Percentiles rank a stretch among this genome's conserved stretches.
phyloP scores from a whole-genome alignment of 805 yeast genomes.

The Nakazawaea siamensis region DNA sequence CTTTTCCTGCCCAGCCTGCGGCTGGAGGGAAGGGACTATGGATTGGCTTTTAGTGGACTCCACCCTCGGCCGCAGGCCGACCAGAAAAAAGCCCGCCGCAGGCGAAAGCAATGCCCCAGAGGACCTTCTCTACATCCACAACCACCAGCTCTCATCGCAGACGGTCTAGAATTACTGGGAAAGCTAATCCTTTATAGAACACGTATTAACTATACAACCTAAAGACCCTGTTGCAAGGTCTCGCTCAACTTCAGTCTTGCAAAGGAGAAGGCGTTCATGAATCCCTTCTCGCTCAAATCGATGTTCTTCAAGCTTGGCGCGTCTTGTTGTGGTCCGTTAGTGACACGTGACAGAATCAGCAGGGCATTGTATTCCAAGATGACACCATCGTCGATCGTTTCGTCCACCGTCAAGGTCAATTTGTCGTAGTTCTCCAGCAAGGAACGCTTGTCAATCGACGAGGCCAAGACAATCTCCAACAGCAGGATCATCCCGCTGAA shows the following conservation, averaged over 20 bases:
- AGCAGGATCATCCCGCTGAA: conserved; percentile 76
- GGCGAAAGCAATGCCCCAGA: too few species aligned
- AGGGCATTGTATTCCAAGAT: conserved; percentile 85
- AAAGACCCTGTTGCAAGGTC: conserved; percentile 31
- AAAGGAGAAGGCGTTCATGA: conserved; percentile 79
- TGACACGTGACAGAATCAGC: conserved; percentile 82
- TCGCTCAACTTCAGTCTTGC: conserved; percentile 62
- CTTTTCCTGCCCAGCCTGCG: too few species aligned
- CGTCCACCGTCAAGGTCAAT: conserved; percentile 82
- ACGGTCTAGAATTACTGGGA: too few species aligned
- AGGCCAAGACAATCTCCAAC: conserved; percentile 63
- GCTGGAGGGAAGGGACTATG: too few species aligned
- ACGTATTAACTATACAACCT: conserved; percentile 2
- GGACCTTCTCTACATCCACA: too few species aligned
- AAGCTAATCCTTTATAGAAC: too few species aligned
- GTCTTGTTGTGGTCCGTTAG: conserved; percentile 77
- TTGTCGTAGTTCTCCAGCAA: conserved; percentile 79
- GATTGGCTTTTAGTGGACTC: too few species aligned
- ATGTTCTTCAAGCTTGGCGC: conserved; percentile 45
- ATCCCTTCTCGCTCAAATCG: conserved; percentile 66
- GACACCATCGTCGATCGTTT: conserved; percentile 88
- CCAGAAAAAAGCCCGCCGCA: too few species aligned
- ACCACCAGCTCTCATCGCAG: too few species aligned
- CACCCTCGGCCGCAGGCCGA: too few species aligned
- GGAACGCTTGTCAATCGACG: conserved; percentile 68